Evolutionary conservation across 495 filamentous ascomycete species (phyloP).

Genomic region (Aspergillus nanangensis): DNA sequence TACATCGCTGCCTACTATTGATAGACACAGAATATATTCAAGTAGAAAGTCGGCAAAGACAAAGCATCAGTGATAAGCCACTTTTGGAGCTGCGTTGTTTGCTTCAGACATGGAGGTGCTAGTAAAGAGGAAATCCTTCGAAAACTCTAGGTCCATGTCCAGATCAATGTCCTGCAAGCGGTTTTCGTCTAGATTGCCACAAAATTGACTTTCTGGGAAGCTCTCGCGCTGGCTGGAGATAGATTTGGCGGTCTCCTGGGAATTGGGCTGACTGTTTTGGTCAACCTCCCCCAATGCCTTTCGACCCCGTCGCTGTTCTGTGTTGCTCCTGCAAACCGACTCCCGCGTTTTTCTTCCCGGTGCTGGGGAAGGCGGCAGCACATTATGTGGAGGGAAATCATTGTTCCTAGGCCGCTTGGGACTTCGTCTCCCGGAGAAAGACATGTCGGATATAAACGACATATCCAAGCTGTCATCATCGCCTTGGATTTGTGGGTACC

Average conservation of each 20-base stretch:
- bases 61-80: too few species aligned
- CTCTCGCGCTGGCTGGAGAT: slow-evolving; percentile 9
- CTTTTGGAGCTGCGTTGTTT: too few species aligned
- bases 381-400: slow-evolving; percentile 8
- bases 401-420: slow-evolving; percentile 28
- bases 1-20: too few species aligned
- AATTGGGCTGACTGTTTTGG: slow-evolving; percentile 25
- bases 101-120: slow-evolving; percentile 29
- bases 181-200: slow-evolving; percentile 15
- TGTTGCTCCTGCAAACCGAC: slow-evolving; percentile 3
- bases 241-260: slow-evolving; percentile 10
- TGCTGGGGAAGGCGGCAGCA: slow-evolving; percentile 2
- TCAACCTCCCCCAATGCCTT: slow-evolving; percentile 21
- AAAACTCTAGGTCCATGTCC: slow-evolving; percentile 38
- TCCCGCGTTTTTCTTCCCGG: slow-evolving; percentile 6
- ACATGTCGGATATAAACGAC: slow-evolving; percentile 18
- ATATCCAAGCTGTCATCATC: slow-evolving; percentile 11
- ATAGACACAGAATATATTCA: too few species aligned
- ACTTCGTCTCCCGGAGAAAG: slow-evolving; percentile 15
- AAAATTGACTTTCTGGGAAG: slow-evolving; percentile 7
- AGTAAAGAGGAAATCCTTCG: slow-evolving; percentile 32
- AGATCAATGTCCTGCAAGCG: slow-evolving; percentile 26
- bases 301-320: slow-evolving; percentile 9
- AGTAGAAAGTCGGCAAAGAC: too few species aligned
- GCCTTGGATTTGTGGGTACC: slow-evolving; percentile 12